Percentiles rank a stretch among this genome's conserved stretches.
Conservation (phyloP, 306 rosid genomes). For the Sechiopsis laciniata region DNA sequence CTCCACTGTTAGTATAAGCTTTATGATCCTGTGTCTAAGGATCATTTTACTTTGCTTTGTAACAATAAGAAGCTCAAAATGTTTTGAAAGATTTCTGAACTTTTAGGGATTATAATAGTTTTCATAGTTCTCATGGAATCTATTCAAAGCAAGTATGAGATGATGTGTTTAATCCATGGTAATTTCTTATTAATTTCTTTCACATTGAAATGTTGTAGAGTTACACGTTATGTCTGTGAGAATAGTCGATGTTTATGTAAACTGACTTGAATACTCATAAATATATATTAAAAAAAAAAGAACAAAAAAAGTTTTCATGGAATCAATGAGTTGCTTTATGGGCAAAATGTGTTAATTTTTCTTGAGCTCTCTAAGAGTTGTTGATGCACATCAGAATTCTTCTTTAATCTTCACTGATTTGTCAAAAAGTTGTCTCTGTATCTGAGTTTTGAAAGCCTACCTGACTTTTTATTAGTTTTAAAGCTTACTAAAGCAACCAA, state of each 20-base stretch:
- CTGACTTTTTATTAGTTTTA: neutral
- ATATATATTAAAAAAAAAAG: too few relatives aligned
- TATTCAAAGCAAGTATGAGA: too few relatives aligned
- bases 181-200: too few relatives aligned
- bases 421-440: neutral
- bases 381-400: neutral
- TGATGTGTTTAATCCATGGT: too few relatives aligned
- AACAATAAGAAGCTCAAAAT: slow-evolving; percentile 5
- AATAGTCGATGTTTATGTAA: too few relatives aligned
- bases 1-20: slow-evolving; percentile 20
- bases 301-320: too few relatives aligned
- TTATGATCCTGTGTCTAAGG: neutral
- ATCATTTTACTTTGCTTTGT: neutral
- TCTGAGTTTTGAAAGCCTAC: neutral
- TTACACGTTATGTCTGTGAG: too few relatives aligned
- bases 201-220: too few relatives aligned
- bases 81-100: neutral
- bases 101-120: neutral
- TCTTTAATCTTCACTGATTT: neutral
- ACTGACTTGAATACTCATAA: too few relatives aligned
- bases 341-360: neutral
- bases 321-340: neutral
- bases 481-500: neutral
- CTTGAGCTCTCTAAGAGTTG: neutral
- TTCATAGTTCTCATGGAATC: neutral